phyloP scores from a whole-genome alignment of 2,329 filamentous ascomycete genomes.

The Coniella lustricola region DNA sequence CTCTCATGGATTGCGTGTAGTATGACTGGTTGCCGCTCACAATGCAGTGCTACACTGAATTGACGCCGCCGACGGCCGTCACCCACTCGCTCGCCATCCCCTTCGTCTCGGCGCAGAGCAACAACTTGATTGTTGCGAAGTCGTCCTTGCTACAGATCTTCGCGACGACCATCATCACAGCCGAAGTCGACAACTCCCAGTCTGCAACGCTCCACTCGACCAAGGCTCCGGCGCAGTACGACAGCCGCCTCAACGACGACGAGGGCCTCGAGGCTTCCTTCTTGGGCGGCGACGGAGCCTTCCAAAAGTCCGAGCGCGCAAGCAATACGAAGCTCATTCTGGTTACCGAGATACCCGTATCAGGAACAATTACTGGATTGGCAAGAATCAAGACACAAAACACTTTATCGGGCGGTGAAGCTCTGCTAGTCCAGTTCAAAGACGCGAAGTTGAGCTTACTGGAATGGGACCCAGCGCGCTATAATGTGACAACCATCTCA shows the following conservation, averaged over 20 bases:
- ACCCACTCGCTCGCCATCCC: constrained; percentile 77
- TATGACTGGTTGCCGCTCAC: constrained; percentile 22
- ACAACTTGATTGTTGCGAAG: constrained; percentile 85
- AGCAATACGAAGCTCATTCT: constrained; percentile 74
- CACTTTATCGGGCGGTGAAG: constrained; percentile 74
- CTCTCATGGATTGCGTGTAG: constrained; percentile 16
- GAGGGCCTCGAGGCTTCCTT: constrained; percentile 61
- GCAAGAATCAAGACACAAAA: constrained; percentile 66
- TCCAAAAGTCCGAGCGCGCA: constrained; percentile 55
- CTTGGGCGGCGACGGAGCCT: constrained; percentile 54
- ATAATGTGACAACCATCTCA: constrained; percentile 78
- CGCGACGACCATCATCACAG: constrained; percentile 58
- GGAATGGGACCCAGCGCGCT: constrained; percentile 82
- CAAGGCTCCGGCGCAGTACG: constrained; percentile 41
- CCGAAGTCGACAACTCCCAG: constrained; percentile 49
- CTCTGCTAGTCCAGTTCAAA: constrained; percentile 74
- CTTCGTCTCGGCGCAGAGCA: constrained; percentile 67
- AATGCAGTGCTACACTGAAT: constrained; percentile 98
- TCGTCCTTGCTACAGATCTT: constrained; percentile 92
- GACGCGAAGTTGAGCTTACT: constrained; percentile 90
- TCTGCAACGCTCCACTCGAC: constrained; percentile 30
- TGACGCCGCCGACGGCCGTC: constrained; percentile 89
- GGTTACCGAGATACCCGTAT: constrained; percentile 73
- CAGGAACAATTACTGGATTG: constrained; percentile 78
- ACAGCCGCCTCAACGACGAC: constrained; percentile 50